phyloP scores from a whole-genome alignment of 176 grass and related monocot genomes.

The Alloteropsis semialata region DNA sequence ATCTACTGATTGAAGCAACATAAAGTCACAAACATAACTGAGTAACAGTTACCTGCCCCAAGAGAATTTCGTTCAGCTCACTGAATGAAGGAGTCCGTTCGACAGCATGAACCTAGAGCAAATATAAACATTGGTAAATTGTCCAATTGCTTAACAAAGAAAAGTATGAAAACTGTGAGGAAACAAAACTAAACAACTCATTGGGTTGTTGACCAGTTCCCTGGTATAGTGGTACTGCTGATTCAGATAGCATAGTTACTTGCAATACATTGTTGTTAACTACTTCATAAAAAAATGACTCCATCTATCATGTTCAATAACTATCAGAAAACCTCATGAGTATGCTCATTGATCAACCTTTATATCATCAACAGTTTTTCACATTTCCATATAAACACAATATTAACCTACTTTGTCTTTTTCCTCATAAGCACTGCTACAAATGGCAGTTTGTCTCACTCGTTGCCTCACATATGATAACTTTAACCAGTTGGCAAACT shows the following conservation, averaged over 20 bases:
- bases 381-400: not conserved
- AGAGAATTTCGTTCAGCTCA: constrained; percentile 94
- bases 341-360: not conserved
- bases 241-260: constrained; percentile 13
- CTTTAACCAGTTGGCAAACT: not conserved
- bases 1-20: not conserved
- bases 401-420: not conserved
- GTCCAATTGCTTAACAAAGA: not conserved
- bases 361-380: not conserved
- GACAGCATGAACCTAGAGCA: constrained; percentile 80
- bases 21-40: not conserved
- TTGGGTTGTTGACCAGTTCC: not conserved
- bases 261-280: not conserved
- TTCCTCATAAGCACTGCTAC: not conserved
- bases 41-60: constrained; percentile 83
- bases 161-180: not conserved
- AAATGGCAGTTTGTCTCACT: not conserved
- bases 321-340: not conserved
- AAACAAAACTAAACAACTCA: not conserved
- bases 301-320: not conserved
- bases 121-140: constrained; percentile 27
- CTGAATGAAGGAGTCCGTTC: constrained; percentile 98
- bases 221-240: not conserved
- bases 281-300: not conserved
- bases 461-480: not conserved